phyloP scores from a whole-genome alignment of 441 rosid species.

The Pelargonium citronellum region DNA sequence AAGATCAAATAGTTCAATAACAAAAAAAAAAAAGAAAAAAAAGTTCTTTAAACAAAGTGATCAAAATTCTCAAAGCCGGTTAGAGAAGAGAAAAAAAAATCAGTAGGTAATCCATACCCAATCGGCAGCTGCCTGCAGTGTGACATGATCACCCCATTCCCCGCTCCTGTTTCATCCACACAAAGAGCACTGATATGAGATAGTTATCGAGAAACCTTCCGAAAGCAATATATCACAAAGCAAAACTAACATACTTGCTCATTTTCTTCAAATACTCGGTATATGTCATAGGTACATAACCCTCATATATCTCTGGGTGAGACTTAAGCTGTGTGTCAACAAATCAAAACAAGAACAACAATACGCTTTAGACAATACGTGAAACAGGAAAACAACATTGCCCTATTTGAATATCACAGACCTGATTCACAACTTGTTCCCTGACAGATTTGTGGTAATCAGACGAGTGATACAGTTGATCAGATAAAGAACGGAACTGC shows the following conservation, averaged over 20 bases:
- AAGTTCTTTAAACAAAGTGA: background rate
- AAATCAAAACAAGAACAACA: constrained; percentile 6
- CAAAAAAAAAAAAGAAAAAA: too few relatives aligned
- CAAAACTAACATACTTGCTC: constrained; percentile 40
- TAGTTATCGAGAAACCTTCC: background rate
- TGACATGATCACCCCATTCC: constrained; percentile 58
- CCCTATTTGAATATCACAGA: constrained; percentile 23
- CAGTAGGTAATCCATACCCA: constrained; percentile 25
- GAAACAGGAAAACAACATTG: background rate
- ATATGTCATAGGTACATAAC: constrained; percentile 70
- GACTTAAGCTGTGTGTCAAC: constrained; percentile 50
- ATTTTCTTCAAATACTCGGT: constrained; percentile 61
- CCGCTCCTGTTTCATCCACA: constrained; percentile 36
- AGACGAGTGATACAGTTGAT: constrained; percentile 77
- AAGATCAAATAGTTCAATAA: background rate
- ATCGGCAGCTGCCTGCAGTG: constrained; percentile 56
- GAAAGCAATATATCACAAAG: background rate
- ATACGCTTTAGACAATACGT: constrained; percentile 13
- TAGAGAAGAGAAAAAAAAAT: background rate
- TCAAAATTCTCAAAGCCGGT: too few relatives aligned
- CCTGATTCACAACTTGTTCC: constrained; percentile 66
- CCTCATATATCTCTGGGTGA: constrained; percentile 47
- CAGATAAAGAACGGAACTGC: constrained; percentile 87
- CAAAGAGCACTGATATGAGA: constrained; percentile 16
- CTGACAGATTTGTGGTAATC: constrained; percentile 72